Percentiles rank a stretch among this genome's conserved stretches.
phyloP scores from a whole-genome alignment of 495 filamentous ascomycete species.

The Lasiosphaeriaceae sp. region DNA sequence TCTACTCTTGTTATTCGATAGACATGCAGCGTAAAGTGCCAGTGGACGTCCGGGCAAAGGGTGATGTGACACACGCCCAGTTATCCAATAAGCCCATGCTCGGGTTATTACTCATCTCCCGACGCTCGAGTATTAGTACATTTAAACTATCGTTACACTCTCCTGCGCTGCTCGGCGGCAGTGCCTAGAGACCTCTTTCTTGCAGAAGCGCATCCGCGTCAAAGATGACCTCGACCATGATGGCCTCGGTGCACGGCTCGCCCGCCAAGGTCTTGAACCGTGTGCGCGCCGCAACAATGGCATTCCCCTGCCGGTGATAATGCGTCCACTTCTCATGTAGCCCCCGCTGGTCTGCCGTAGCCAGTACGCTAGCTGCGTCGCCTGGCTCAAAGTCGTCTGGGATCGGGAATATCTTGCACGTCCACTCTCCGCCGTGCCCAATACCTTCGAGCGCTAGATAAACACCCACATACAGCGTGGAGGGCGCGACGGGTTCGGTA shows the following conservation, averaged over 20 bases:
- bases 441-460: constrained; percentile 6
- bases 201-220: constrained; percentile 8
- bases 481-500: neutral
- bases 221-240: constrained; percentile 22
- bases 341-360: neutral
- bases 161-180: too few species aligned
- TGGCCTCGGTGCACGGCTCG: constrained; percentile 9
- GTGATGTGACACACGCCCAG: too few species aligned
- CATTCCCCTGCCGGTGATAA: constrained; percentile 13
- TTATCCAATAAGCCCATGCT: too few species aligned
- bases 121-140: too few species aligned
- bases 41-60: too few species aligned
- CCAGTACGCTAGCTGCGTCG: too few species aligned
- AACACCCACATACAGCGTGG: constrained; percentile 5
- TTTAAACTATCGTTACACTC: too few species aligned
- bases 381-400: neutral
- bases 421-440: constrained; percentile 4
- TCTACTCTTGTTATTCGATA: too few species aligned
- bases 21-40: too few species aligned
- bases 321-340: constrained; percentile 2
- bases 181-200: neutral
- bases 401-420: constrained; percentile 9
- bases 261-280: constrained; percentile 10
- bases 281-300: constrained; percentile 16
- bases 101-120: too few species aligned